Evolutionary conservation across 2,329 filamentous ascomycete species (phyloP), one percentile per base, ranked within the genome.

Genomic region (Incumbomyces delicatus): DNA sequence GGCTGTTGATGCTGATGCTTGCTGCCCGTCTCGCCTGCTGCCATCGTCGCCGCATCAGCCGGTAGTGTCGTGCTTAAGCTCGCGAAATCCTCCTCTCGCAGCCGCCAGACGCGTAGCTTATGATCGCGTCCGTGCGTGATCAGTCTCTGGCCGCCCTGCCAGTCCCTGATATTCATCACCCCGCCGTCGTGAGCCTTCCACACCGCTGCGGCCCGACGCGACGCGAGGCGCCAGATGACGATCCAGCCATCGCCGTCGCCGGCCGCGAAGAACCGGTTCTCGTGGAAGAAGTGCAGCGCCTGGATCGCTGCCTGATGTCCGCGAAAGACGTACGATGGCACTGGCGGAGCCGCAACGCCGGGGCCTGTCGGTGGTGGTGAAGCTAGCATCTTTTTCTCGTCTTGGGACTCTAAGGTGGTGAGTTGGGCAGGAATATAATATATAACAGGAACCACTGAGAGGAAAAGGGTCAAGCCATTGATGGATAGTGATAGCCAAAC

Each of bases 111-210:
- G 17, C 85, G 74, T 40, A 96, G 74, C 59, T 81, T 85, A 62
- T 92, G 84, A 62, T 98, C 92, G 62, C 92, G 78, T 12, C 90
- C 90, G 67, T 96, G 89, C 85, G 88, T 94, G 64, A 95, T 84
- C 48, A 96, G 69, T 55, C 76, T 83, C 50, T 85, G 78, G n/a
- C 65, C 56, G 22, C 8, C 8, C 2, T 76, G 78, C 81, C 88
- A 94, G 31, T 73, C 79, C 39, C 74, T 74, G 34, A 92, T 72
- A 3, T 82, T 85, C 13, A 96, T 72, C 22, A 96, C 81, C 16
- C 86, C 77, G 30, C 77, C 83, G 37, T 78, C 72, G 63, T 98
- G 92, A 1, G 87, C 85, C 58, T 78, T 82, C 92, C 92, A 98
- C 2, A 92, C 86, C 1, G 83, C 86, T 7, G 80, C 73, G 0